Base-by-base conservation (phyloP, 176 grass and related monocot genomes). In the Canna indica region DNA sequence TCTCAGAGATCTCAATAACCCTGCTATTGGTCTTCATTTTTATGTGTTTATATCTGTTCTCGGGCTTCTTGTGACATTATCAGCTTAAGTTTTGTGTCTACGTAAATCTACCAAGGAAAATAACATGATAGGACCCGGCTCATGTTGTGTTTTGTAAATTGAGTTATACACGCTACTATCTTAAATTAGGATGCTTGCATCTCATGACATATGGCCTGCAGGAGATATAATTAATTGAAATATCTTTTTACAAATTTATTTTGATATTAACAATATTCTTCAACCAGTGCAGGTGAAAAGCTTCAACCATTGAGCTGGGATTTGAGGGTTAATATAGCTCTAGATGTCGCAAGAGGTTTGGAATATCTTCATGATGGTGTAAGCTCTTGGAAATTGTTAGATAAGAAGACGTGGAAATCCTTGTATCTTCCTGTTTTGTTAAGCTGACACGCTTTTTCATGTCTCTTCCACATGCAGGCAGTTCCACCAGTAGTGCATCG, bases 281-380 rank as follows among this genome's bases (percentile, higher is more conserved):
- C 30, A 53, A 67, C 81, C 33, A 62, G 76, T 79, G n/a, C 58
- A 99, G 94, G 84, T 81, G 94, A 84, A 84, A 84, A 84, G 30
- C 77, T 44, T 70, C 65, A 81, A 67, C 63, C 80, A 17, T 67
- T 99, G 80, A 78, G 76, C 63, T 99, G 94, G 89, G 67, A 83
- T 70, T 79, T 81, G 75, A 90, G 94, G 68, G 80, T 93, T 54
- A 81, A 75, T 75, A 93, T 99, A 82, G 94, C 94, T 70, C 48
- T 99, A 53, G 94, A 99, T 93, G 94, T 99, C 71, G 94, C 89
- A 45, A 82, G 80, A 77, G 94, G 94, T 56, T 82, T 99, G 77
- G 94, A 99, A 73, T 99, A 99, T 56, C 85, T 99, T 60, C 94
- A 99, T 70, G 89, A 99, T 54, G 94, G 89, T 71, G 94, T 99